Percentiles rank a stretch among this genome's conserved stretches.
Conservation (phyloP, 768 basidiomycete genomes). For the Rhizopogon roseolus region DNA sequence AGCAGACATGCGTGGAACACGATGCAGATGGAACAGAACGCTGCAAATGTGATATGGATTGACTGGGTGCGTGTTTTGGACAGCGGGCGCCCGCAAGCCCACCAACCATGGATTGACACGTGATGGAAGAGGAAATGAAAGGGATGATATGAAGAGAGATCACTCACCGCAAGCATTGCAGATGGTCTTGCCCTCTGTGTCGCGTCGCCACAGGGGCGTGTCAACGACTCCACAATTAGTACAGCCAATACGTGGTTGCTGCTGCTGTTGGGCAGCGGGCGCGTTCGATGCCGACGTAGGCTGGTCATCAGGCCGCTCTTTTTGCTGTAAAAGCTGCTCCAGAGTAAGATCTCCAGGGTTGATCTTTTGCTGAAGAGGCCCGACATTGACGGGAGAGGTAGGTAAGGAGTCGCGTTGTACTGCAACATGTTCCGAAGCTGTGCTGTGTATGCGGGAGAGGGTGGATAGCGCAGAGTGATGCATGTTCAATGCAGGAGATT, state of each 20-base stretch:
- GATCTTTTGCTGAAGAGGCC: conserved; percentile 25
- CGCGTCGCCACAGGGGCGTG: conserved; percentile 84
- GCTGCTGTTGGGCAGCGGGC: conserved; percentile 13
- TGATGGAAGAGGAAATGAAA: conserved; percentile 31
- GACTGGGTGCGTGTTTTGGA: conserved; percentile 20
- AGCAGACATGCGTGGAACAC: conserved; percentile 29
- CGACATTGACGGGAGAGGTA: conserved; percentile 16
- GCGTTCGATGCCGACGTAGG: conserved; percentile 13
- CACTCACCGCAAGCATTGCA: conserved; percentile 90
- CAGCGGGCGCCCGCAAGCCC: conserved; percentile 29
- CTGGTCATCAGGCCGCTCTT: conserved; percentile 22
- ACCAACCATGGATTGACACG: conserved; percentile 33
- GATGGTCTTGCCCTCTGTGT: conserved; percentile 74
- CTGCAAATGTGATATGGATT: conserved; percentile 29
- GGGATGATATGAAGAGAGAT: conserved; percentile 29
- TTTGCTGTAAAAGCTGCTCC: conserved; percentile 25
- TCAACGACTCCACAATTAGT: conserved; percentile 73
- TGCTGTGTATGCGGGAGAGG: conserved; percentile 41
- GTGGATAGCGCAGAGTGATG: conserved; percentile 37
- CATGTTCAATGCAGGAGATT: conserved; percentile 47
- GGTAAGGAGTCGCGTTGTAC: conserved; percentile 5
- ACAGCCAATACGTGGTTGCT: conserved; percentile 44
- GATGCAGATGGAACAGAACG: conserved; percentile 26
- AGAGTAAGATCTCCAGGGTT: conserved; percentile 24
- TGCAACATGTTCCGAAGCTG: conserved; percentile 15